Base-by-base conservation (phyloP, 176 grass and related monocot species). In the Urochloa ruziziensis region DNA sequence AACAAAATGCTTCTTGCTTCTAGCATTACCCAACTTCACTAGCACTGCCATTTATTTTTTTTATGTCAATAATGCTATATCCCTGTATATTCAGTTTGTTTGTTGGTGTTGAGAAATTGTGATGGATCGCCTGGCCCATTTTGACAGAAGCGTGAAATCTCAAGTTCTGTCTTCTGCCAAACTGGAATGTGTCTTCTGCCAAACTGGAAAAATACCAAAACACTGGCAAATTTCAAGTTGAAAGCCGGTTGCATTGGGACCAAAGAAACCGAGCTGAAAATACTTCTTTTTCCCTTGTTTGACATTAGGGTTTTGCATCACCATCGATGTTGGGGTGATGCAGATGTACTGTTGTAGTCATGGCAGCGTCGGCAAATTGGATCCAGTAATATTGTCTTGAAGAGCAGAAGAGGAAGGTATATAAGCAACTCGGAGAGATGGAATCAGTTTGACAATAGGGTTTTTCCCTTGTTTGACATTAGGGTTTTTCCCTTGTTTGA, bases 371-470 rank as follows among this genome's bases (percentile, higher is more conserved):
- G 10, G 3, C n/a, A 59, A 53, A 56, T 56, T 25, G 23, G 39
- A 4, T 68, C 10, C 65, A 24, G 3, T 68, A 18, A 63, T 33
- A 1, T 32, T 19, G 61, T 18, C 15, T 63, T 17, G 15, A 7
- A 62, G n/a, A n/a, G n/a, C n/a, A n/a, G n/a, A n/a, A n/a, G 62
- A 67, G 9, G 36, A 40, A 40, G 35, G 10, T 67, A 1, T 25
- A 59, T 59, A 59, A 59, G 10, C 10, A 59, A 12, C 27, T 27
- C 12, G 12, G 23, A 57, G 58, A 61, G 58, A 29, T 61, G 1
- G 4, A 61, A 61, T 11, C 12, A 62, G 27, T 62, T 60, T 62
- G 33, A 77, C 71, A 39, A 90, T 95, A n/a, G 93, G 92, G 82
- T 57, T n/a, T n/a, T n/a, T n/a, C n/a, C n/a, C n/a, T n/a, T n/a